Percentiles rank a stretch among this genome's conserved stretches.
These are phyloP conservation scores for Tetrahymena elliotti DNA, from an alignment of 73 alveolate species.

Conservation along the genomic window DNA sequence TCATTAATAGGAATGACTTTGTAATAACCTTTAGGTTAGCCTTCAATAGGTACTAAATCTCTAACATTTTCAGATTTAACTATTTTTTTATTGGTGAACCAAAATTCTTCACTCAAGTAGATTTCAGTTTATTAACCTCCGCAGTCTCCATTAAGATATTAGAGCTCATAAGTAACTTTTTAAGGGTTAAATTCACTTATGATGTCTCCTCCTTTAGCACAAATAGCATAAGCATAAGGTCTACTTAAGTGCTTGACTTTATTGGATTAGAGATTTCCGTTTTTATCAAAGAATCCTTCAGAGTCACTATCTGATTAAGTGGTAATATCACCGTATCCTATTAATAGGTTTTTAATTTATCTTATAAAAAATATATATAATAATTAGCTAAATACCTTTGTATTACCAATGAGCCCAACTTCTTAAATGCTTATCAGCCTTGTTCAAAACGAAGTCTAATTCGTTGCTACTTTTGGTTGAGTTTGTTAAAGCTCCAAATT, in stretches of 20 bases:
- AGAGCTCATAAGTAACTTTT: neutral
- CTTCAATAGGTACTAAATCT: neutral
- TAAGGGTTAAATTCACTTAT: neutral
- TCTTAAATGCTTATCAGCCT: slow-evolving; percentile 45
- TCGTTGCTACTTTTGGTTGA: slow-evolving; percentile 54
- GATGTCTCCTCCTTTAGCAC: slow-evolving; percentile 14
- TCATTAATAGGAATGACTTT: neutral
- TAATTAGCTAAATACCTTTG: slow-evolving; percentile 14
- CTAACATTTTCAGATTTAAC: neutral
- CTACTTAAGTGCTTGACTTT: slow-evolving; percentile 58
- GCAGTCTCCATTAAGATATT: neutral
- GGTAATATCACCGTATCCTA: slow-evolving; percentile 58
- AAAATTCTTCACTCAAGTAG: neutral
- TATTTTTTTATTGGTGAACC: neutral
- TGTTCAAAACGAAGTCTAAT: slow-evolving; percentile 41
- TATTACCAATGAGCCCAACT: slow-evolving; percentile 77
- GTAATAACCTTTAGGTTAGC: neutral
- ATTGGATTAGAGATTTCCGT: slow-evolving; percentile 54
- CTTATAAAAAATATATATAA: neutral
- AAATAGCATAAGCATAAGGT: slow-evolving; percentile 52
- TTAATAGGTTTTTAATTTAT: neutral
- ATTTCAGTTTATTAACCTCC: neutral
- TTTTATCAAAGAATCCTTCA: slow-evolving; percentile 57
- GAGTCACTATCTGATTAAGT: slow-evolving; percentile 47
- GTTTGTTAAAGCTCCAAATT: slow-evolving; percentile 71